A percentile compares a stretch with the other conserved stretches of the same genome.
Evolutionary conservation across 305 asterid genomes (phyloP).

Genomic region (Fraxinus velutina): DNA sequence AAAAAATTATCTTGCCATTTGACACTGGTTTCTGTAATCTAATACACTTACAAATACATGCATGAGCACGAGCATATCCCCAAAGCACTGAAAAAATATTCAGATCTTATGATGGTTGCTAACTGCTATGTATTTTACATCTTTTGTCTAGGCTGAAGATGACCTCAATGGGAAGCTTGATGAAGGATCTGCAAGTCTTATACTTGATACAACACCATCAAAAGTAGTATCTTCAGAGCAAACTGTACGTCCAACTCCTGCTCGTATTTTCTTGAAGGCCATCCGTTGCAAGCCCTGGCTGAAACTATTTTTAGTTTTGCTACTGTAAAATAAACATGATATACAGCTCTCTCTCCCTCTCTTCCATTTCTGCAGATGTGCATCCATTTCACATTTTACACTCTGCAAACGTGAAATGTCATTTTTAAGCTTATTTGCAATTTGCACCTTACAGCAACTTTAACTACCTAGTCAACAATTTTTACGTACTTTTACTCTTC

Average conservation of each 20-base stretch:
- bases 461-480: background rate
- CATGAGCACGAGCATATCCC: background rate
- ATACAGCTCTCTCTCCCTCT: background rate
- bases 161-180: constrained; percentile 84
- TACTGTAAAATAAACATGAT: background rate
- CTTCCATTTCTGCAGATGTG: background rate
- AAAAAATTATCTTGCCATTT: background rate
- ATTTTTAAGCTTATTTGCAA: constrained; percentile 1
- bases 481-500: constrained; percentile 17
- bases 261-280: constrained; percentile 18
- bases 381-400: constrained; percentile 1
- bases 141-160: constrained; percentile 59
- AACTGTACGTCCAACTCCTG: constrained; percentile 55
- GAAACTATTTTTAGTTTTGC: constrained; percentile 18
- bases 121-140: constrained; percentile 14
- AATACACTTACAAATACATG: background rate
- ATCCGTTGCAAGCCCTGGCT: constrained; percentile 18
- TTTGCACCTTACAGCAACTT: background rate
- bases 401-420: background rate
- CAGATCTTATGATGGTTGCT: background rate
- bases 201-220: constrained; percentile 84
- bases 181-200: constrained; percentile 76
- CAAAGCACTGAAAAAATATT: background rate
- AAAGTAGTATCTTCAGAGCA: constrained; percentile 86
- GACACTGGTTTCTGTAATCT: background rate